These are phyloP conservation scores for Boletus barrowsii DNA, from an alignment of 768 basidiomycete genomes.

Conservation along the genomic window DNA sequence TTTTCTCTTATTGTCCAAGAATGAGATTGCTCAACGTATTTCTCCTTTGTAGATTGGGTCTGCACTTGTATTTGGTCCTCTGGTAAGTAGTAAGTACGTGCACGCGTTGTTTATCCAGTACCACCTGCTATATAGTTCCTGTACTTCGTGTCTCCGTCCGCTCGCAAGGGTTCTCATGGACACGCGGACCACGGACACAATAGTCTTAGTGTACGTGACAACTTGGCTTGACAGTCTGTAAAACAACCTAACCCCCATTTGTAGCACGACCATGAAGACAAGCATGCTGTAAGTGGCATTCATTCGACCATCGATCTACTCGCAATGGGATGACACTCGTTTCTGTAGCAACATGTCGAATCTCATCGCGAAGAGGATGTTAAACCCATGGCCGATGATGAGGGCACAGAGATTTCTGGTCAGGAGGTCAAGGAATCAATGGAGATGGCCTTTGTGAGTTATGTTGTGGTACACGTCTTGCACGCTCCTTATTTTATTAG, in stretches of 20 bases:
- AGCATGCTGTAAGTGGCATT: constrained; percentile 16
- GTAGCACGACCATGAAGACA: constrained; percentile 15
- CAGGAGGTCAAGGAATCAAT: constrained; percentile 33
- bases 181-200: constrained; percentile 23
- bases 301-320: background rate
- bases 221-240: background rate
- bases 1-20: background rate
- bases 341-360: constrained; percentile 18
- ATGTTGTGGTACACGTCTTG: background rate
- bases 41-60: constrained; percentile 26
- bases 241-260: constrained; percentile 12
- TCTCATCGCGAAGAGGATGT: constrained; percentile 3
- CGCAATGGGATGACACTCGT: background rate
- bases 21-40: background rate
- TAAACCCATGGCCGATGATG: constrained; percentile 26
- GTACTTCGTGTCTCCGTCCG: constrained; percentile 32
- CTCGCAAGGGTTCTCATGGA: constrained; percentile 21
- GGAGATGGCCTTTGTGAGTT: constrained; percentile 24
- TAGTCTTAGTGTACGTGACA: constrained; percentile 21
- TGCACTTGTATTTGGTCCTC: constrained; percentile 31
- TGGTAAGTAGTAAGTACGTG: constrained; percentile 15
- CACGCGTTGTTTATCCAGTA: background rate
- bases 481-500: constrained; percentile 16
- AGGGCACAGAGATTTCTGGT: constrained; percentile 27
- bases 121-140: constrained; percentile 19